Evolutionary conservation across 139 green algal genomes (phyloP), one percentile per base, ranked within the genome.

Genomic region (Microglena sp.): DNA sequence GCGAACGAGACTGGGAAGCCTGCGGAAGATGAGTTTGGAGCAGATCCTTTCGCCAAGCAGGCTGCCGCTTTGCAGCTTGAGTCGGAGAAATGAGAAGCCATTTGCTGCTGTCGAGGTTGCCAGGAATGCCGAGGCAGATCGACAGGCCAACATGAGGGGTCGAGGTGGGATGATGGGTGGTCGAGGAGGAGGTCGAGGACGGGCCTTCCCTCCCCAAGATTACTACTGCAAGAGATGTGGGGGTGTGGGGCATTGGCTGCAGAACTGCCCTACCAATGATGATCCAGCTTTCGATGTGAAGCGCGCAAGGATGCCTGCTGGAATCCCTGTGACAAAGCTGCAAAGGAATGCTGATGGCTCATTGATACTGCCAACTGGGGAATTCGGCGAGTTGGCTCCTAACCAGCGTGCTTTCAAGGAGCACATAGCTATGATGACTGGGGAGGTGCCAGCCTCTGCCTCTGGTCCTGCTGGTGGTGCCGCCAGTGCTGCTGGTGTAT

Each of bases 241-340:
- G 2, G 45, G 73, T 36, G 43, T 32, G 1, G 82, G 77, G 2
- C 61, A 77, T 76, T 90, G 66, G 36, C 66, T 82, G 8, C 65
- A 76, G 33, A 76, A 92, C 64, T 94, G 87, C 72, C 87, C 87
- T n/a, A 89, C 84, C 1, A 56, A 75, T 24, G 77, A 74, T 31
- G 80, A 89, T 55, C 80, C 84, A 1, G 60, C 33, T 2, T 77
- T 56, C 15, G 64, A 77, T 50, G 66, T 53, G 3, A 46, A 68
- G 43, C 46, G 43, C 30, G 33, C 46, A 26, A 62, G 67, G 3
- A 36, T 55, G 28, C 60, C 72, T 1, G 59, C 62, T 0, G 72
- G 72, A 30, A 78, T 78, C 33, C 72, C 72, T 5, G 22, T 46
- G 1, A 66, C 62, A 31, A 78, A 70, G 32, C 66, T 78, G 24